A percentile compares a stretch with the other conserved stretches of the same genome.
These are phyloP conservation scores for Wickerhamomyces bisporus DNA, from an alignment of 805 yeast genomes.

Conservation along the genomic window DNA sequence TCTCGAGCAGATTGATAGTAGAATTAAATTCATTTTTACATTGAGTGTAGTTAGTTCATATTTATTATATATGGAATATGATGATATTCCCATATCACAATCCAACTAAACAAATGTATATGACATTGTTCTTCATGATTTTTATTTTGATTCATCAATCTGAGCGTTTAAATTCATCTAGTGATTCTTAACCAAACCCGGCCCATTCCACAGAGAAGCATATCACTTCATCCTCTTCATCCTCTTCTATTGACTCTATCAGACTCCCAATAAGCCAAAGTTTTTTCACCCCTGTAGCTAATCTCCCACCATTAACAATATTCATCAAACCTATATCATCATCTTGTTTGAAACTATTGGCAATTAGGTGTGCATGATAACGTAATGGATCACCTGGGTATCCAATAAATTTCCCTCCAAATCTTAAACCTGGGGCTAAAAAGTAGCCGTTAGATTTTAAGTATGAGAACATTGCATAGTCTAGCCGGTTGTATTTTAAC, in stretches of 20 bases:
- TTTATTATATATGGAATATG: too few relatives aligned
- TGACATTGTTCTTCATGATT: too few relatives aligned
- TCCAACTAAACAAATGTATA: too few relatives aligned
- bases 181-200: conserved; percentile 64
- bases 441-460: conserved; percentile 37
- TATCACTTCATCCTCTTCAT: conserved; percentile 25
- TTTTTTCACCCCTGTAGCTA: conserved; percentile 91
- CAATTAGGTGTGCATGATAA: conserved; percentile 82
- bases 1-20: too few relatives aligned
- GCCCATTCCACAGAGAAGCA: conserved; percentile 91
- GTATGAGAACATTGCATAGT: conserved; percentile 11
- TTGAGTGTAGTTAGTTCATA: too few relatives aligned
- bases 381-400: conserved; percentile 94
- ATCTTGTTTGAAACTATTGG: conserved; percentile 44
- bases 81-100: too few relatives aligned
- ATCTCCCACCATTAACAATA: conserved; percentile 78
- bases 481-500: conserved; percentile 2
- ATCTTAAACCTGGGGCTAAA: conserved; percentile 80
- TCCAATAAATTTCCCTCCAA: conserved; percentile 85
- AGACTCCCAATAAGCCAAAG: conserved; percentile 58
- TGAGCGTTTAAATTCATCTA: conserved; percentile 2
- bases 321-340: conserved; percentile 52
- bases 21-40: too few relatives aligned
- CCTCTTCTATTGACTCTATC: conserved; percentile 9
- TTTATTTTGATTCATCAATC: too few relatives aligned